Evolutionary conservation across 306 rosid genomes (phyloP).

Genomic region (Sicyos baderoa): DNA sequence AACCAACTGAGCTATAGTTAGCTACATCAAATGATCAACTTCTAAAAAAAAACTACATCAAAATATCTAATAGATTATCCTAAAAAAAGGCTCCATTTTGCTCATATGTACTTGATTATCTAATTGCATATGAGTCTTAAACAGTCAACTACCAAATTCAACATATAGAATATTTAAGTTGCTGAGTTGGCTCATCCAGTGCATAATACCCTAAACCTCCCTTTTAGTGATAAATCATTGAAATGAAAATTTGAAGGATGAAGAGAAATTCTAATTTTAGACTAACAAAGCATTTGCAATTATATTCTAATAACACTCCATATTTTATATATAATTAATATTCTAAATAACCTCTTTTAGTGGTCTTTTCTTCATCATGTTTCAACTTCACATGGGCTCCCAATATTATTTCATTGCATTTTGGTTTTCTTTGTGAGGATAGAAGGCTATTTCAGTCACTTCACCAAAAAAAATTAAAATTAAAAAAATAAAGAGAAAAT

Average conservation of each 20-base stretch:
- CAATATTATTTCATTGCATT: conserved; percentile 2
- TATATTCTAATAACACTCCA: not conserved
- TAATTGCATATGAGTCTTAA: not conserved
- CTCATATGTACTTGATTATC: too few relatives aligned
- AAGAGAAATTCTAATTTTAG: not conserved
- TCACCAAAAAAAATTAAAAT: not conserved
- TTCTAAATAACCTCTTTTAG: not conserved
- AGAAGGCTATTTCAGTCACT: conserved; percentile 8
- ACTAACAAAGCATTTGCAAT: not conserved
- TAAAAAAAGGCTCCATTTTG: not conserved
- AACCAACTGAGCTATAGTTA: too few relatives aligned
- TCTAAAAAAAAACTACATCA: too few relatives aligned
- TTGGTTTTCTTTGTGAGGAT: not conserved
- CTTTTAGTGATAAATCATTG: not conserved
- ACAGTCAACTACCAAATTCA: not conserved
- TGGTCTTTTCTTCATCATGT: conserved; percentile 5
- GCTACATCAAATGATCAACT: too few relatives aligned
- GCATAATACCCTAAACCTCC: not conserved
- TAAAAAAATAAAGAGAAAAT: too few relatives aligned
- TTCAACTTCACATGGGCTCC: conserved; percentile 6
- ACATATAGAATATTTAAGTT: not conserved
- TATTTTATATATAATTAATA: too few relatives aligned
- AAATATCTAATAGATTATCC: not conserved
- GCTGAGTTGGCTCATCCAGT: not conserved
- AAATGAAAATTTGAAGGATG: not conserved